Evolutionary conservation across 257 asterid genomes (phyloP), one percentile per base, ranked within the genome.

Genomic region (Asclepias syriaca): DNA sequence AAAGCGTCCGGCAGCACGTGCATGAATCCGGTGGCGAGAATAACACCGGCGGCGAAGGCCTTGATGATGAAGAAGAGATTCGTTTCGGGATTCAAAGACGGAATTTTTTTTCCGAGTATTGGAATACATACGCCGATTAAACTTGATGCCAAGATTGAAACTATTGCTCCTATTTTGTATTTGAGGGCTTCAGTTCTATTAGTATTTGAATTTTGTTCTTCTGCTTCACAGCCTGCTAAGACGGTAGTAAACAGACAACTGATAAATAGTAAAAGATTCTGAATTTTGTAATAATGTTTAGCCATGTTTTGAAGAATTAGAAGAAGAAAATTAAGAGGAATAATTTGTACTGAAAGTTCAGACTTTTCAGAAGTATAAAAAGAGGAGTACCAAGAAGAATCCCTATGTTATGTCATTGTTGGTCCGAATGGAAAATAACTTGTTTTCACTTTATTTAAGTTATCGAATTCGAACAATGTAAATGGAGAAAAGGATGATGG

Each of bases 11-110:
- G 82, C 6, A 81, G 66, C 4, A 81, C 79, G 15, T 80, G 84
- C 48, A 80, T 74, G 55, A 77, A 77, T 1, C 84, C 81, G 1
- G 81, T 80, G 0, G 84, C 80, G 21, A 81, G 37, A 48, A 81
- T 77, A 2, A 77, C 77, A 0, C 87, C 85, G 2, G 87, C 83
- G 0, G 85, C 87, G 1, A 83, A 83, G 9, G 81, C 81, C 29
- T 83, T 83, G 5, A 80, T 68, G 15, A 83, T 54, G 8, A 80
- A 63, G 65, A 83, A 80, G 8, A 78, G 54, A 29, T 63, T 54
- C 1, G 75, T 65, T 8, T 78, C 87, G 0, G 85, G 81, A 6
- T 54, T 71, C 0, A 80, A 48, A 0, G 80, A 60, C 0, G 80
- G 83, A 5, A 83, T 24, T 40, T 16, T 65, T 60, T 70, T 70